phyloP scores from a whole-genome alignment of 1,284 basidiomycete genomes.

The Cryptococcus sp. region DNA sequence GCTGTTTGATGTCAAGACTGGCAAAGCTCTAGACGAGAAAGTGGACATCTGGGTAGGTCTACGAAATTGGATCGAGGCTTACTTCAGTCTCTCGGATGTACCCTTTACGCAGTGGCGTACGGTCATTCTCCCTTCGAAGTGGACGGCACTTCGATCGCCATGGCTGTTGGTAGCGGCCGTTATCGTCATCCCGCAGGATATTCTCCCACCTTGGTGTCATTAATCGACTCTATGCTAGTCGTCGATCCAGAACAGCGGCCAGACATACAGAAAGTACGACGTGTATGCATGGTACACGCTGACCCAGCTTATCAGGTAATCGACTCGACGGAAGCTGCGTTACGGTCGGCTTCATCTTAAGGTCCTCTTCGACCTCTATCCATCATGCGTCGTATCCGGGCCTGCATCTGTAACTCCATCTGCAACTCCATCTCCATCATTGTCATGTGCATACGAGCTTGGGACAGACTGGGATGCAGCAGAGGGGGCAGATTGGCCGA shows the following conservation, averaged over 20 bases:
- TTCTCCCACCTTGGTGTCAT: constrained; percentile 72
- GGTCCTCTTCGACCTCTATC: background rate
- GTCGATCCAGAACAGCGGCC: constrained; percentile 77
- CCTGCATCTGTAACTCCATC: constrained; percentile 1
- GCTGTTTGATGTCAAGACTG: constrained; percentile 92
- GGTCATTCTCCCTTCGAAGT: constrained; percentile 90
- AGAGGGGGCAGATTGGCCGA: too few species aligned
- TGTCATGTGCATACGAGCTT: constrained; percentile 6
- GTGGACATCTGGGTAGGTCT: constrained; percentile 88
- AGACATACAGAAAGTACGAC: constrained; percentile 73
- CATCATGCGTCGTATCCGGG: constrained; percentile 3
- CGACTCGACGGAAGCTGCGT: constrained; percentile 64
- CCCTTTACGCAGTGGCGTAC: constrained; percentile 86
- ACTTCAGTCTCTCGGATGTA: constrained; percentile 83
- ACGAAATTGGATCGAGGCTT: background rate
- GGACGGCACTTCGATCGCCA: constrained; percentile 87
- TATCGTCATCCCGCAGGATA: constrained; percentile 79
- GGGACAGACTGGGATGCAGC: too few species aligned
- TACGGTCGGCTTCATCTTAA: constrained; percentile 11
- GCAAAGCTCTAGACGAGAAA: constrained; percentile 80
- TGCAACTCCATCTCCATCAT: constrained; percentile 8
- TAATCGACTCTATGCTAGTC: constrained; percentile 81
- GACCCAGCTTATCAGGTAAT: constrained; percentile 61
- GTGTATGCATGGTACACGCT: constrained; percentile 7
- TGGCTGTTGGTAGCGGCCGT: constrained; percentile 88